phyloP scores from a whole-genome alignment of 2,329 filamentous ascomycete genomes.

The Aspergillus aculeatus region DNA sequence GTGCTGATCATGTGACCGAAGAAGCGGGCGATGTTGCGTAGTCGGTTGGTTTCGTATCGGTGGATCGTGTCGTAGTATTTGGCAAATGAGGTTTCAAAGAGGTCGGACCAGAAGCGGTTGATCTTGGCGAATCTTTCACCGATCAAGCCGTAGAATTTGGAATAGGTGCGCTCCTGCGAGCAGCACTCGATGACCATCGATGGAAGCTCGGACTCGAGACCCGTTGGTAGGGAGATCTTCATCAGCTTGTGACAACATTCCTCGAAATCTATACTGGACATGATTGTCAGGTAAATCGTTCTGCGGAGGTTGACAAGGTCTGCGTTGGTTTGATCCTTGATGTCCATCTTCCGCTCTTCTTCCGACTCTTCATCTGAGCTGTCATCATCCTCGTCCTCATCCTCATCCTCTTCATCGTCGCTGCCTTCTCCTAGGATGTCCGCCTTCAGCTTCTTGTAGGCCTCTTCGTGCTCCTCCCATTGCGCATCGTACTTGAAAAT shows the following conservation, averaged over 20 bases:
- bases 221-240: conserved; percentile 83
- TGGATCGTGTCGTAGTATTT: conserved; percentile 98
- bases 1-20: conserved; percentile 88
- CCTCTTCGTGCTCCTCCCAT: conserved; percentile 86
- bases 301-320: conserved; percentile 90
- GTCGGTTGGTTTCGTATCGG: conserved; percentile 89
- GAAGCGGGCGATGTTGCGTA: conserved; percentile 92
- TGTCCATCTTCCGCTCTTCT: conserved; percentile 81
- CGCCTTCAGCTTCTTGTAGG: conserved; percentile 85
- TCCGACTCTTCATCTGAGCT: conserved; percentile 71
- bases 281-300: conserved; percentile 96
- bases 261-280: conserved; percentile 93
- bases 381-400: conserved; percentile 58
- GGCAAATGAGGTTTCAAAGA: conserved; percentile 85
- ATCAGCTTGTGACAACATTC: conserved; percentile 97
- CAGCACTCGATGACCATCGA: conserved; percentile 98
- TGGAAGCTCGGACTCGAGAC: conserved; percentile 84
- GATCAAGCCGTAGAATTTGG: conserved; percentile 94
- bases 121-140: conserved; percentile 94
- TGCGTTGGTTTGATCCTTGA: conserved; percentile 96
- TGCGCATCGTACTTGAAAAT: conserved; percentile 92
- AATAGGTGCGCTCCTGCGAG: conserved; percentile 93
- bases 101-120: conserved; percentile 88
- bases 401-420: conserved; percentile 72
- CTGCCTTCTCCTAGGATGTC: conserved; percentile 95